Evolutionary conservation across 139 green algal species (phyloP).

Genomic region (Micromonas pusilla): DNA sequence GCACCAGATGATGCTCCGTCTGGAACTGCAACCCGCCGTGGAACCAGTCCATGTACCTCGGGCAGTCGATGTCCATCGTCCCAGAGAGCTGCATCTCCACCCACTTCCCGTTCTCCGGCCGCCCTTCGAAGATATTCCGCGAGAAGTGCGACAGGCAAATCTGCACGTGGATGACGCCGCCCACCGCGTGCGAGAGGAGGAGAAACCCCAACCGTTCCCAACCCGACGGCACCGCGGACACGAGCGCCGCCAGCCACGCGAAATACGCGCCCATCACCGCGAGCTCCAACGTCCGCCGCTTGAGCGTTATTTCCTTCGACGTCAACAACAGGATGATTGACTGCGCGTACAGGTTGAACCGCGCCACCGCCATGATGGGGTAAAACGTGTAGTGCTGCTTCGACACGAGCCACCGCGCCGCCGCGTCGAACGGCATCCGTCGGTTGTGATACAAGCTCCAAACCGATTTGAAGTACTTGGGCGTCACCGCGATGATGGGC

Average conservation of each 20-base stretch:
- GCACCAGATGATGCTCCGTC: slow-evolving; percentile 65
- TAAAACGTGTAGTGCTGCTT: slow-evolving; percentile 43
- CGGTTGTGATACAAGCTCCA: slow-evolving; percentile 38
- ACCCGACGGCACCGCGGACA: slow-evolving; percentile 29
- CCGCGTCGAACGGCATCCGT: slow-evolving; percentile 31
- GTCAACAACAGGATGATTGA: slow-evolving; percentile 28
- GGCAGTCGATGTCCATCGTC: slow-evolving; percentile 53
- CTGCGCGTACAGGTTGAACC: slow-evolving; percentile 42
- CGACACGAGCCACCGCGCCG: slow-evolving; percentile 30
- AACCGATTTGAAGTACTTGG: slow-evolving; percentile 32
- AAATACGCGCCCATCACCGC: slow-evolving; percentile 23
- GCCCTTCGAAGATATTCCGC: slow-evolving; percentile 40
- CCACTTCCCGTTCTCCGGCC: slow-evolving; percentile 36
- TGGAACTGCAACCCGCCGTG: slow-evolving; percentile 63
- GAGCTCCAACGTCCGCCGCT: not conserved
- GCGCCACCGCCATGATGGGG: slow-evolving; percentile 43
- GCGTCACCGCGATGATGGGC: slow-evolving; percentile 36
- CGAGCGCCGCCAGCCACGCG: slow-evolving; percentile 27
- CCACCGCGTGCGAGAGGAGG: slow-evolving; percentile 26
- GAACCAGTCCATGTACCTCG: slow-evolving; percentile 56
- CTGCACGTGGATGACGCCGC: slow-evolving; percentile 41
- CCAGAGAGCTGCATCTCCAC: slow-evolving; percentile 39
- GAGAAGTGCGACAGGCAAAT: slow-evolving; percentile 51
- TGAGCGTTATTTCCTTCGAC: slow-evolving; percentile 2
- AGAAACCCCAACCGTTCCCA: slow-evolving; percentile 26